Percentiles rank a stretch among this genome's conserved stretches.
These are phyloP conservation scores for Gonapodya prolifera DNA, from an alignment of 192 early-diverging fungal genomes.

Conservation along the genomic window DNA sequence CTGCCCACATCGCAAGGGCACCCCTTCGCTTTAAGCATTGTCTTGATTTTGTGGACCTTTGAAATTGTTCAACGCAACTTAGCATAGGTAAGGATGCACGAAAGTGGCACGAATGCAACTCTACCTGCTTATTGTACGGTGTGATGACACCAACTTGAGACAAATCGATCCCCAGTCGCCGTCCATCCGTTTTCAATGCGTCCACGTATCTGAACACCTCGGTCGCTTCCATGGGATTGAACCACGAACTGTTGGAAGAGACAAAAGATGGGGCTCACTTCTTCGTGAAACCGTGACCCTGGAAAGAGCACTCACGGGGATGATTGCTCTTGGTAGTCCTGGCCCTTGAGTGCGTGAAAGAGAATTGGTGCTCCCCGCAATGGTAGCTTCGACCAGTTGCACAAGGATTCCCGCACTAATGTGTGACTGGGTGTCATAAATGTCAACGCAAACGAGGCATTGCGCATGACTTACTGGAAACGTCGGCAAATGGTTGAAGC, in stretches of 20 bases:
- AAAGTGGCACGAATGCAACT: neutral
- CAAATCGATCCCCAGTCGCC: conserved; percentile 6
- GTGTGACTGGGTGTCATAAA: neutral
- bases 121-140: conserved; percentile 15
- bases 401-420: neutral
- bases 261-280: neutral
- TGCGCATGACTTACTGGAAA: neutral
- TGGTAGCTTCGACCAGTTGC: neutral
- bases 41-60: conserved; percentile 17
- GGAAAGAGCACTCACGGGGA: neutral
- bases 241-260: conserved; percentile 14
- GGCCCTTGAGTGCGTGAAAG: conserved; percentile 15
- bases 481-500: neutral
- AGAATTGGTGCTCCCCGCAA: conserved; percentile 13
- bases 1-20: conserved; percentile 14
- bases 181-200: conserved; percentile 4
- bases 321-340: conserved; percentile 14
- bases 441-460: neutral
- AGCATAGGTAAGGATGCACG: neutral
- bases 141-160: conserved; percentile 20
- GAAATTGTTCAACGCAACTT: neutral
- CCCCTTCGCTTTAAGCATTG: conserved; percentile 12
- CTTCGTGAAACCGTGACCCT: neutral
- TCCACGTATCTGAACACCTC: conserved; percentile 7
- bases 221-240: conserved; percentile 13